A percentile compares a stretch with the other conserved stretches of the same genome.
Conservation (phyloP, 345 rosid genomes). For the Eucalyptus cloeziana region DNA sequence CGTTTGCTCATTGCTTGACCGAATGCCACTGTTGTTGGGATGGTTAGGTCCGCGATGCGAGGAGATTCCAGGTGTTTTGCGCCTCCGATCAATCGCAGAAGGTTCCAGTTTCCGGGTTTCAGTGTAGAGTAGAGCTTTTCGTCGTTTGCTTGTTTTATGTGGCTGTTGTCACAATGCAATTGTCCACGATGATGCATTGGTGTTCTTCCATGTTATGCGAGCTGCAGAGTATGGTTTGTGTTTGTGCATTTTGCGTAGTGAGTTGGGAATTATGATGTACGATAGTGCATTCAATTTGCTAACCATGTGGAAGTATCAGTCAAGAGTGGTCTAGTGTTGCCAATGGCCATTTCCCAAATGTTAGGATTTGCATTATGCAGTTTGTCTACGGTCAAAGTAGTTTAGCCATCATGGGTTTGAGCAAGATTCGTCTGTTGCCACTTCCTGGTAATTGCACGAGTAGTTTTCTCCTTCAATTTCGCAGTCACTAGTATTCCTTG, state of each 20-base stretch:
- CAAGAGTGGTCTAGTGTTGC: not conserved
- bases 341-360: not conserved
- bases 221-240: not conserved
- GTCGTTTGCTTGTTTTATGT: not conserved
- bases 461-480: not conserved
- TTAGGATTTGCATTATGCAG: not conserved
- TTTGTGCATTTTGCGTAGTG: not conserved
- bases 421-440: not conserved
- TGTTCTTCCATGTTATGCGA: not conserved
- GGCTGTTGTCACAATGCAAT: not conserved
- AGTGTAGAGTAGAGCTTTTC: not conserved
- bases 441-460: not conserved
- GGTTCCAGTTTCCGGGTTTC: slow-evolving; percentile 10
- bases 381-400: not conserved
- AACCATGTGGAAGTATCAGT: not conserved
- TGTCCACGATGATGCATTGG: not conserved
- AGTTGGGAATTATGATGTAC: not conserved
- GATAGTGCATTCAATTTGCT: not conserved
- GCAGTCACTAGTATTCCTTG: not conserved
- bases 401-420: not conserved
- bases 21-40: not conserved
- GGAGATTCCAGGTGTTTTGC: slow-evolving; percentile 28
- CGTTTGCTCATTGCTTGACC: not conserved
- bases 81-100: slow-evolving; percentile 30
- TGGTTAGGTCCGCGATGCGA: slow-evolving; percentile 16